Base-by-base conservation (phyloP, 192 early-diverging fungal genomes). In the Helicostylum pulchrum region DNA sequence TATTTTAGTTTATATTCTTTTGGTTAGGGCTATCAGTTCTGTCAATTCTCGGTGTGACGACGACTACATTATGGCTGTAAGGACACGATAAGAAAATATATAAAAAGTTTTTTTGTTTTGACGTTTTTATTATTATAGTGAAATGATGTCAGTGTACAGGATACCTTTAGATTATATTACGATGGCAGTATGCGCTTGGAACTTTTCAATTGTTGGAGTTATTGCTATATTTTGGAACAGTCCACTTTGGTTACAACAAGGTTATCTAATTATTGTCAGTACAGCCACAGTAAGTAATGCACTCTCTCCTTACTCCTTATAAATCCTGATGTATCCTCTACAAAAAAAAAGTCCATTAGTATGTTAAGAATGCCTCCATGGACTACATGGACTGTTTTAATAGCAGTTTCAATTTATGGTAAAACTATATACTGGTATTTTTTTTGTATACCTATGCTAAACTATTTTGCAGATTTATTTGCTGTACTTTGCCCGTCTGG, bases 401-500 rank as follows among this genome's bases (percentile, higher is more conserved):
- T 76, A 11, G 58, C 90, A n/a, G 62, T 92, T 14, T 87, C 86
- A 3, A 76, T 88, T 31, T 90, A 89, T 87, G 90, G 85, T 87
- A 76, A 72, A 47, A 14, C 1, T 7, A 10, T 19, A 19, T 39
- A 32, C 23, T 1, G 10, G 58, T 1, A 0, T 15, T 10, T 49
- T 12, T 49, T 14, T 7, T 15, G 14, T 49, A 39, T 26, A 39
- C 36, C 0, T 39, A 39, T 39, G 9, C 36, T 51, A 31, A 31
- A n/a, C 49, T 3, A 7, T 5, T 8, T 1, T 15, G 11, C 61
- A 88, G 86, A 92, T 73, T 73, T 91, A 62, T 86, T 92, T 68
- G 90, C 90, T 2, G 89, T 92, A 7, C 73, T 92, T 15, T 90
- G 89, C 68, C 89, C 89, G 0, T 90, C 82, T 78, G 89, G 89